Conservation (phyloP, 192 early-diverging fungal genomes). For the Diversispora epigaea region DNA sequence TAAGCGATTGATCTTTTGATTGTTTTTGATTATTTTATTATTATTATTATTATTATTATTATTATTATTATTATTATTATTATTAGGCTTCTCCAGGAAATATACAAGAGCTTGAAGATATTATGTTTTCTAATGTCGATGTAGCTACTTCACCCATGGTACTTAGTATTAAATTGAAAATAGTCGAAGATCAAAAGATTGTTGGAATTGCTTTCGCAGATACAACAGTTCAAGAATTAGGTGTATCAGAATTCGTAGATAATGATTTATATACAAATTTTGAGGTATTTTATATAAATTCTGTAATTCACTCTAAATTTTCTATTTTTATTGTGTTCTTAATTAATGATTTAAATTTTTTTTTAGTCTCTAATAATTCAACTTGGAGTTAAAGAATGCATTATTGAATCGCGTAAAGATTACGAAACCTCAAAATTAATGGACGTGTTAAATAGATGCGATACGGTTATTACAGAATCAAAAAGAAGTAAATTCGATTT, state of each 20-base stretch:
- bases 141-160: slow-evolving; percentile 77
- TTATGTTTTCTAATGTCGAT: slow-evolving; percentile 75
- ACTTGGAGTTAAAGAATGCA: slow-evolving; percentile 89
- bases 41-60: background rate
- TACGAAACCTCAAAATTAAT: slow-evolving; percentile 71
- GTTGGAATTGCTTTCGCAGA: slow-evolving; percentile 92
- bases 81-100: slow-evolving; percentile 94
- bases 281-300: slow-evolving; percentile 57
- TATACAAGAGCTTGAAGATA: slow-evolving; percentile 85
- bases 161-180: slow-evolving; percentile 66
- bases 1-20: background rate
- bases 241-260: slow-evolving; percentile 89
- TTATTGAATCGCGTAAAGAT: slow-evolving; percentile 61
- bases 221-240: slow-evolving; percentile 74
- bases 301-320: background rate
- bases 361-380: slow-evolving; percentile 82
- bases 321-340: background rate
- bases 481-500: slow-evolving; percentile 52
- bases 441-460: slow-evolving; percentile 71
- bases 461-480: slow-evolving; percentile 68
- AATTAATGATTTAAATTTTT: background rate
- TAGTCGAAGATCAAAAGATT: slow-evolving; percentile 61
- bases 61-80: background rate
- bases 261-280: slow-evolving; percentile 91
- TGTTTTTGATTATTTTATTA: background rate